Evolutionary conservation across 345 rosid genomes (phyloP).

Genomic region (Moricandia moricandioides): DNA sequence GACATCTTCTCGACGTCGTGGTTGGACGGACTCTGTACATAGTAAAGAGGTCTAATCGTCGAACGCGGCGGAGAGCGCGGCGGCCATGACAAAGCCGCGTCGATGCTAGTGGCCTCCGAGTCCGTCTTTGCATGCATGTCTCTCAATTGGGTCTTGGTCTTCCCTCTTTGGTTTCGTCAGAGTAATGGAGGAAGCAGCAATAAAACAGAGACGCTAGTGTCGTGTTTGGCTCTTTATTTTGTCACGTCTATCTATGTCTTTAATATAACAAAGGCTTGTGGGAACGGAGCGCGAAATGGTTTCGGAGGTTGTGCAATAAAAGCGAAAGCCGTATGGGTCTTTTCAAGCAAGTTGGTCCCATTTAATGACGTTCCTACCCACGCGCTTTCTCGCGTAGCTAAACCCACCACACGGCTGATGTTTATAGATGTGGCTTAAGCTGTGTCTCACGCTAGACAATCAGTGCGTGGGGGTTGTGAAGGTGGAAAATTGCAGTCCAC

Average conservation of each 20-base stretch:
- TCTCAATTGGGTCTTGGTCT: neutral
- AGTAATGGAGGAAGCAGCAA: constrained; percentile 15
- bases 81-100: constrained; percentile 59
- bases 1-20: constrained; percentile 95
- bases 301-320: constrained; percentile 31
- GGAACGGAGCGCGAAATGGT: neutral
- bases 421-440: neutral
- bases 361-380: neutral
- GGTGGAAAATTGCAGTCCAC: constrained; percentile 9
- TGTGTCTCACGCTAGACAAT: neutral
- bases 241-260: neutral
- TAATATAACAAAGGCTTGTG: neutral
- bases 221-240: constrained; percentile 5
- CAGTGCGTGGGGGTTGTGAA: neutral
- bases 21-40: constrained; percentile 97
- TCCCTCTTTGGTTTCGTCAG: neutral
- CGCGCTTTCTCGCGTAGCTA: constrained; percentile 9
- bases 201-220: constrained; percentile 18
- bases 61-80: constrained; percentile 58
- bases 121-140: constrained; percentile 89
- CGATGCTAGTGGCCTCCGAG: constrained; percentile 83
- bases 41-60: constrained; percentile 58
- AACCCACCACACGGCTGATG: neutral
- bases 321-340: constrained; percentile 13
- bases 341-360: constrained; percentile 20